phyloP scores from a whole-genome alignment of 441 rosid genomes.

The Capsella rubella region DNA sequence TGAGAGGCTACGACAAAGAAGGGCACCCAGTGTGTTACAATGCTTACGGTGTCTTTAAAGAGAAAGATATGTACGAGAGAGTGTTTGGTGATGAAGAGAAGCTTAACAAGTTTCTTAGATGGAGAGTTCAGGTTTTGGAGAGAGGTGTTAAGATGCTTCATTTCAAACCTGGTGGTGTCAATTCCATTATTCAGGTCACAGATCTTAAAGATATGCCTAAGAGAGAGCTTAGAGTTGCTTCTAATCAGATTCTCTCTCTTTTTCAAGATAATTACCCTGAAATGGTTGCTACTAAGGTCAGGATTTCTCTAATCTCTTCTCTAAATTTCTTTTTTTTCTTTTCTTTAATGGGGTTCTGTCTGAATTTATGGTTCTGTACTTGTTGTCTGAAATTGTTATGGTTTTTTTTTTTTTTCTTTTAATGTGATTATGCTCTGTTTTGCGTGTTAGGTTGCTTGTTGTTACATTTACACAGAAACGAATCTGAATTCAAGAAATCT shows the following conservation, averaged over 20 bases:
- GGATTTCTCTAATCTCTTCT: too few relatives aligned
- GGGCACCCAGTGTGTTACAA: constrained; percentile 98
- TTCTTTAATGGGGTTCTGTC: neutral
- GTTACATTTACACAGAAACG: constrained; percentile 3
- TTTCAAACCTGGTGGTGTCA: constrained; percentile 92
- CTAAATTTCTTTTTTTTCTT: neutral
- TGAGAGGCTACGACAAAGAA: constrained; percentile 82
- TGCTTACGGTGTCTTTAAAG: constrained; percentile 84
- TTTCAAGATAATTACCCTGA: constrained; percentile 98
- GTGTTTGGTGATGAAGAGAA: constrained; percentile 90
- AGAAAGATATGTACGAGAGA: constrained; percentile 80
- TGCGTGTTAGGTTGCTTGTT: constrained; percentile 41
- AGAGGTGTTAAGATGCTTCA: constrained; percentile 77
- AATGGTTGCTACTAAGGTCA: constrained; percentile 97
- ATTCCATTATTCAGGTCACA: constrained; percentile 88
- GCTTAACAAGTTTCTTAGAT: constrained; percentile 72
- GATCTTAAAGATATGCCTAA: constrained; percentile 98
- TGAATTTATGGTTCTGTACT: constrained; percentile 6
- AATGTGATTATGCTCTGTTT: constrained; percentile 43
- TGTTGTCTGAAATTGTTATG: constrained; percentile 31
- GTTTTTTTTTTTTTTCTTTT: neutral
- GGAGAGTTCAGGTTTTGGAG: constrained; percentile 96
- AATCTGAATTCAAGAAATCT: constrained; percentile 32
- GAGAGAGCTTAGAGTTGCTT: constrained; percentile 87
- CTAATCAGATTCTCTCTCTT: constrained; percentile 83